Percentiles rank a stretch among this genome's conserved stretches.
Conservation (phyloP, 176 grass and related monocot species). For the Zea luxurians region DNA sequence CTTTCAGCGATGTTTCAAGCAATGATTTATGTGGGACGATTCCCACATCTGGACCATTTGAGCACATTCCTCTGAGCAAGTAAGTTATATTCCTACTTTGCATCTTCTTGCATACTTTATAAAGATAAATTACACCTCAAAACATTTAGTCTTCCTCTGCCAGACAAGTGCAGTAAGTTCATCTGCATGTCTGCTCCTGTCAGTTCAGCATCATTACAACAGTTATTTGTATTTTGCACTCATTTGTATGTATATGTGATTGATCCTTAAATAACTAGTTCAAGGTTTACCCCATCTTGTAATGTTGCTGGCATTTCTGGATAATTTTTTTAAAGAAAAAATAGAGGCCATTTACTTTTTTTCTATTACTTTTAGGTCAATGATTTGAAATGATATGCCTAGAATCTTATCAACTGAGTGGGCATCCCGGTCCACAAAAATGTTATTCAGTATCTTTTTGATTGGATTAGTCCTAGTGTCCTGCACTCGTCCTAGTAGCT, state of each 20-base stretch:
- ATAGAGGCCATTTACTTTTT: not conserved
- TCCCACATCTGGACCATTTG: slow-evolving; percentile 88
- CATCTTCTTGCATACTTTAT: slow-evolving; percentile 1
- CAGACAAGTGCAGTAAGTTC: not conserved
- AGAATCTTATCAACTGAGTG: slow-evolving; percentile 35
- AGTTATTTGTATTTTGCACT: slow-evolving; percentile 9
- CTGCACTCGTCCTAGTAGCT: slow-evolving; percentile 14
- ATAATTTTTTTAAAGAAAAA: not conserved
- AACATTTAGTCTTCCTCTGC: not conserved
- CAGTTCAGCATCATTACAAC: not conserved
- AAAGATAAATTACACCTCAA: not conserved
- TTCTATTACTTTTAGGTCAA: not conserved
- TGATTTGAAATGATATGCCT: slow-evolving; percentile 11
- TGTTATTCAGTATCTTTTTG: not conserved
- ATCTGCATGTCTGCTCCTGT: not conserved
- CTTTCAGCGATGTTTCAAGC: slow-evolving; percentile 83
- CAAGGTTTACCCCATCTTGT: not conserved
- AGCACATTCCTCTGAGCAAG: slow-evolving; percentile 90
- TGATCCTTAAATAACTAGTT: not conserved
- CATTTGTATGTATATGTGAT: not conserved
- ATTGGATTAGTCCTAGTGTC: not conserved
- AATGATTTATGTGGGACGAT: slow-evolving; percentile 95
- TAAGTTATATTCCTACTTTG: slow-evolving; percentile 41
- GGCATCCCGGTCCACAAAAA: not conserved
- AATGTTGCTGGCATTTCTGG: slow-evolving; percentile 17